These are phyloP conservation scores for Rhamnella rubrinervis DNA, from an alignment of 331 rosid genomes.

Conservation along the genomic window DNA sequence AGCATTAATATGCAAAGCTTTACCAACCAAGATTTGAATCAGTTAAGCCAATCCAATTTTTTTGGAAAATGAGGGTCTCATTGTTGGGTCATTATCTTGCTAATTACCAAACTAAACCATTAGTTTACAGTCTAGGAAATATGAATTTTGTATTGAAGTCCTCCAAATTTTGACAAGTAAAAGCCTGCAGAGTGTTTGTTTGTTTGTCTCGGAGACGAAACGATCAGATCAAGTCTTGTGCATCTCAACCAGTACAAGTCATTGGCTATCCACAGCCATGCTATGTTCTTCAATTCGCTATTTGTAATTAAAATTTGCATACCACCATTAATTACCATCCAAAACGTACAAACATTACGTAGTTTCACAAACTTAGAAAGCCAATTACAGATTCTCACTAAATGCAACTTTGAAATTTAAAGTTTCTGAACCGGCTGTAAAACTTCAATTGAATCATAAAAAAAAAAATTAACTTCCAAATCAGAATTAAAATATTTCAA, in stretches of 20 bases:
- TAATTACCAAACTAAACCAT: constrained; percentile 32
- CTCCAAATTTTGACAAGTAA: constrained; percentile 41
- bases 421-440: background rate
- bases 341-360: too few relatives aligned
- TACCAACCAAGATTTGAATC: too few relatives aligned
- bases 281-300: too few relatives aligned
- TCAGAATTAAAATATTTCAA: background rate
- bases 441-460: background rate
- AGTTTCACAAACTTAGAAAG: too few relatives aligned
- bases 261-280: too few relatives aligned
- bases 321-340: too few relatives aligned
- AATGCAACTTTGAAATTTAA: background rate
- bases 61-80: constrained; percentile 49
- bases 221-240: background rate
- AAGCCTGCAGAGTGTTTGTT: constrained; percentile 61
- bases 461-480: background rate
- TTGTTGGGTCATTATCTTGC: constrained; percentile 56
- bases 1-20: constrained; percentile 40
- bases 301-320: too few relatives aligned
- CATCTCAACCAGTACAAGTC: background rate
- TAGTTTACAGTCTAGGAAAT: constrained; percentile 37
- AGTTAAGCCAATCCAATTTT: too few relatives aligned
- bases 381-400: too few relatives aligned
- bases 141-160: constrained; percentile 31
- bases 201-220: constrained; percentile 31